Conservation (phyloP, 2,329 filamentous ascomycete species). For the Penicillium sp. region DNA sequence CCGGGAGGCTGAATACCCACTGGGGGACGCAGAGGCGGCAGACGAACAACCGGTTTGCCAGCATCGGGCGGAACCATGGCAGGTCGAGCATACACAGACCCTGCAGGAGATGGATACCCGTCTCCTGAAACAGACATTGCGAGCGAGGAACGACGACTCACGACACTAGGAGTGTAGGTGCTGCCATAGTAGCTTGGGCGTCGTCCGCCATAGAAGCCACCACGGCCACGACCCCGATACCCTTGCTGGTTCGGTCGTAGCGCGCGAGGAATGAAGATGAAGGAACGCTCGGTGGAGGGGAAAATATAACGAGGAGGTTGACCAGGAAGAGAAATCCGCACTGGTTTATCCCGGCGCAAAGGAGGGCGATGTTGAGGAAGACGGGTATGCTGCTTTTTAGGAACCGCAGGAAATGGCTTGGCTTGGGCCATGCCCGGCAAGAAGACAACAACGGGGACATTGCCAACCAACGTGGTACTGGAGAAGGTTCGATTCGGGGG, state of each 20-base stretch:
- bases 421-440: constrained; percentile 69
- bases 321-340: constrained; percentile 82
- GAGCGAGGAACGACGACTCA: constrained; percentile 80
- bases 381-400: constrained; percentile 85
- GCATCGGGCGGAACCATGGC: constrained; percentile 55
- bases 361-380: constrained; percentile 92
- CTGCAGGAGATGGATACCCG: constrained; percentile 71
- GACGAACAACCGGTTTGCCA: constrained; percentile 68
- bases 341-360: constrained; percentile 89
- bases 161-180: constrained; percentile 80
- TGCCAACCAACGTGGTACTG: constrained; percentile 75
- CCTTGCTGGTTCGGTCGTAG: constrained; percentile 88
- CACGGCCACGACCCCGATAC: constrained; percentile 63
- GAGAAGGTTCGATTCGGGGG: constrained; percentile 74
- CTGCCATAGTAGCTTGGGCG: constrained; percentile 66
- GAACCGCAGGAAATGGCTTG: constrained; percentile 65
- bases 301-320: constrained; percentile 81
- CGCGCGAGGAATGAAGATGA: constrained; percentile 94
- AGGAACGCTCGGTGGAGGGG: constrained; percentile 81
- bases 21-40: constrained; percentile 57
- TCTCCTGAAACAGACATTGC: constrained; percentile 64
- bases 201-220: constrained; percentile 66
- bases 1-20: constrained; percentile 22
- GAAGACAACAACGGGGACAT: constrained; percentile 75
- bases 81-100: constrained; percentile 66